Base-by-base conservation (phyloP, 1,284 basidiomycete species). In the Ustilago trichophora region DNA sequence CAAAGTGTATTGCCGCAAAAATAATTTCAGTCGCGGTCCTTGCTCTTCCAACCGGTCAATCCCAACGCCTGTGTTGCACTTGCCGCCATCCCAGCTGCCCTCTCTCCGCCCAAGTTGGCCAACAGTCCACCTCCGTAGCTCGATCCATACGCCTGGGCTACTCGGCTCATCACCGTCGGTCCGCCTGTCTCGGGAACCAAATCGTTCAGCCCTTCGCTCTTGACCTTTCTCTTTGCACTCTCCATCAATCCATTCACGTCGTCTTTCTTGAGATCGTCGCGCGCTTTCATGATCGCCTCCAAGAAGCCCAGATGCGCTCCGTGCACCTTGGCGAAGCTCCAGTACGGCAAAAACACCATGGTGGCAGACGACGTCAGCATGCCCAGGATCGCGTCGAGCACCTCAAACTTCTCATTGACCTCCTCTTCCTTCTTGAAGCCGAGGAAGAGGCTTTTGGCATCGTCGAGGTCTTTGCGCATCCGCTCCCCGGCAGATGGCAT, bases 271-370 rank as follows among this genome's bases (percentile, higher is more conserved):
- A 98, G 84, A 83, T 98, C 94, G 66, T 91, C 91, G 42, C 96
- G 86, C 7, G 91, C 89, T 79, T 89, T 91, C 87, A 98, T 90
- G 41, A 98, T 75, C 4, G 89, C 87, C 80, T 98, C 94, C 22
- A 96, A 89, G 78, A 98, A 98, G 3, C 87, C 85, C 27, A 98
- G 85, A 73, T 95, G 94, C 12, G 95, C 92, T 3, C 96, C 95
- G 81, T 97, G 91, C 15, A 90, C 87, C 77, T 93, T 92, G n/a
- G 94, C 95, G 82, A 99, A 98, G 11, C 88, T 87, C 91, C 91
- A 83, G 74, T 82, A 98, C 19, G 95, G 94, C 59, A 98, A 84
- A 84, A 98, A 97, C 3, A 91, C 90, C 85, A 98, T 89, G 68
- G 92, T 91, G 80, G 91, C 90, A 26, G 91, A 92, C 1, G 94